Base-by-base conservation (phyloP, 139 green algal species). In the Auxenochlorella protothecoides region DNA sequence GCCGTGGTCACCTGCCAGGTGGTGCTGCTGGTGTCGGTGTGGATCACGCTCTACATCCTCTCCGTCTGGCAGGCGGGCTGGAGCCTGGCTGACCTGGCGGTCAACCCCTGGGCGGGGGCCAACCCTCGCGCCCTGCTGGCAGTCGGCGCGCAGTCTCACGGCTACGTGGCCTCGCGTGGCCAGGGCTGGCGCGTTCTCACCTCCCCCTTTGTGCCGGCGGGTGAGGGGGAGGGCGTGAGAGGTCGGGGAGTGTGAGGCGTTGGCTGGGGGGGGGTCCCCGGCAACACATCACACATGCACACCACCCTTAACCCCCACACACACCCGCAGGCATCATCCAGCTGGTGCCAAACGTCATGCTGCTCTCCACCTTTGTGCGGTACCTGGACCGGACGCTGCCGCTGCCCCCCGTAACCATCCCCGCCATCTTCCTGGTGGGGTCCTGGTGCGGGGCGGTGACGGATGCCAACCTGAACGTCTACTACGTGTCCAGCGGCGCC, bases 171-270 rank as follows among this genome's bases (percentile, higher is more conserved):
- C 11, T 51, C 63, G 15, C 16, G 57, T 0, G 68, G 77, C 68
- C 66, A 85, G 72, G 86, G 73, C 65, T 88, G 83, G 83, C 79
- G 84, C 61, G 59, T 89, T 44, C 13, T 81, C 5, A 68, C 73
- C 15, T 82, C 82, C 1, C 59, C 70, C 12, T 88, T 88, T 60
- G 68, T 89, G 16, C 68, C 66, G 55, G 78, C 81, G 65, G 84
- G 27, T 44, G 27, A 44, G 27, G 27, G 27, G 27, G 27, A 44
- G 27, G 27, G 27, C 27, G 27, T 44, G 27, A 44, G 27, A 44
- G 27, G 27, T 44, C 1, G 27, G 27, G 27, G 27, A 44, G 27
- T 44, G 27, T 44, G 27, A 44, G 27, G 27, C 27, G 27, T 44
- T 44, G 27, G 27, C 27, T 44, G 27, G 27, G 27, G 27, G 27